Conservation (phyloP, 495 filamentous ascomycete species). For the Cenococcum geophilum region DNA sequence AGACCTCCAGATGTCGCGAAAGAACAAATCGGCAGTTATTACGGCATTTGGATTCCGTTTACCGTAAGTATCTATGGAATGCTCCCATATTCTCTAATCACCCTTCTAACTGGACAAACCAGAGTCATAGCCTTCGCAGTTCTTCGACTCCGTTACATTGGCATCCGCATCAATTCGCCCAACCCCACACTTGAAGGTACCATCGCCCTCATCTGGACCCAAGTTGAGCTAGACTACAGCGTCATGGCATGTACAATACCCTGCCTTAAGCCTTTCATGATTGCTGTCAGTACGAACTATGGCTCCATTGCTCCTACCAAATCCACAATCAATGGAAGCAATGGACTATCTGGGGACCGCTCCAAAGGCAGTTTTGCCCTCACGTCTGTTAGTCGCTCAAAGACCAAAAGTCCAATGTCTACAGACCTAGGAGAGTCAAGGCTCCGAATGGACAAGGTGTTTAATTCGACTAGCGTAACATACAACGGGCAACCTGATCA, state of each 20-base stretch:
- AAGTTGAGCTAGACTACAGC: slow-evolving; percentile 10
- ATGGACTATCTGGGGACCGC: not conserved
- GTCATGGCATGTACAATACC: slow-evolving; percentile 6
- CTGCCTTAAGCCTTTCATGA: slow-evolving; percentile 8
- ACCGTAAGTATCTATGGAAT: not conserved
- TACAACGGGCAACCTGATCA: not conserved
- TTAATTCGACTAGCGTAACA: not conserved
- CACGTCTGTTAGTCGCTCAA: not conserved
- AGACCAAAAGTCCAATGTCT: not conserved
- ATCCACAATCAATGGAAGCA: not conserved
- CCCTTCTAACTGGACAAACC: not conserved
- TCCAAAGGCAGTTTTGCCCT: not conserved
- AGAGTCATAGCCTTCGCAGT: not conserved
- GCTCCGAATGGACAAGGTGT: not conserved
- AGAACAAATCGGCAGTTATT: slow-evolving; percentile 1
- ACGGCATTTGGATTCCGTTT: slow-evolving; percentile 1
- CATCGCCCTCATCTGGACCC: slow-evolving; percentile 1
- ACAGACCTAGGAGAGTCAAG: not conserved
- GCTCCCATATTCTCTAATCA: not conserved
- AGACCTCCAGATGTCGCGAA: slow-evolving; percentile 7
- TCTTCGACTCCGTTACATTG: slow-evolving; percentile 6
- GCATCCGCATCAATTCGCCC: not conserved
- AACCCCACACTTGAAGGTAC: slow-evolving; percentile 3
- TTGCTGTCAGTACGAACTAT: not conserved
- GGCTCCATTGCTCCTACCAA: not conserved